Conservation (phyloP, 306 rosid species). For the Datisca glomerata region DNA sequence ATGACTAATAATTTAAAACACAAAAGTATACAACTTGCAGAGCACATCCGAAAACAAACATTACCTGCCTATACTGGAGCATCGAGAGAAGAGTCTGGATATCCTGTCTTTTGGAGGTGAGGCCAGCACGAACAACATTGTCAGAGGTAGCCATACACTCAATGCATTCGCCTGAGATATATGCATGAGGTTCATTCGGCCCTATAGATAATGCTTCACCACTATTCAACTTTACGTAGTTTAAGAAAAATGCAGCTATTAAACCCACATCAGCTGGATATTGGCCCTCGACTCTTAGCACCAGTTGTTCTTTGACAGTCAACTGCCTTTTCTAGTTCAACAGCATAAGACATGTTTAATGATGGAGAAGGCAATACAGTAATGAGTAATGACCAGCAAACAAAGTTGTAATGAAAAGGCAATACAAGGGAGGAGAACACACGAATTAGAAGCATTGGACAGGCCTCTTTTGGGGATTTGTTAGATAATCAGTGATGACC, state of each 20-base stretch:
- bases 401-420: not conserved
- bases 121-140: constrained; percentile 36
- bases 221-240: constrained; percentile 24
- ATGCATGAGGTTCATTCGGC: constrained; percentile 36
- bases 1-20: no score
- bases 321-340: constrained; percentile 24
- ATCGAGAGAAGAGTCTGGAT: constrained; percentile 27
- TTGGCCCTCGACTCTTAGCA: constrained; percentile 25
- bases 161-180: constrained; percentile 28
- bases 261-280: constrained; percentile 32
- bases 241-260: constrained; percentile 24
- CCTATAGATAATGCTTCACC: constrained; percentile 30
- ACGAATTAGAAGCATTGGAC: no score
- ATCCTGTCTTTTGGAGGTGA: constrained; percentile 26
- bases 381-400: not conserved
- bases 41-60: not conserved
- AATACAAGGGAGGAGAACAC: not conserved
- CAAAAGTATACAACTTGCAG: no score
- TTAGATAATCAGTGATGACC: no score
- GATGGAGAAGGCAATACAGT: no score
- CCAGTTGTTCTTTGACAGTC: constrained; percentile 26
- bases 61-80: constrained; percentile 32
- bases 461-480: no score
- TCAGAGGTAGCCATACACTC: constrained; percentile 41
- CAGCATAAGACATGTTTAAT: not conserved